Evolutionary conservation across 75 land plant species (phyloP).

Genomic region (Pinus taeda): DNA sequence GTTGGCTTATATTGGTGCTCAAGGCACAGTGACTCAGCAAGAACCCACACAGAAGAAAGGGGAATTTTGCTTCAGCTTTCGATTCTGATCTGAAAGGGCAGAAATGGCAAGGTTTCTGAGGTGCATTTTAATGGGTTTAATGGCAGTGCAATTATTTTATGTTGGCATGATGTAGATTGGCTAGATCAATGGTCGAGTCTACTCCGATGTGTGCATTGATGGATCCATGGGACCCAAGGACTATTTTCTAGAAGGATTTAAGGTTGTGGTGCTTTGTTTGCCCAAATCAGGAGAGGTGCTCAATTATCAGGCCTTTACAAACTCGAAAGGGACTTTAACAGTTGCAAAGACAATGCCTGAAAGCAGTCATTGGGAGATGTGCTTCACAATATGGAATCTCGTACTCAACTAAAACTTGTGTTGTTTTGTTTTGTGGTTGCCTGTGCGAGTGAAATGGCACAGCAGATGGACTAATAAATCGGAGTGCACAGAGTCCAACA

Average conservation of each 20-base stretch:
- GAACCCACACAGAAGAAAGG: no score
- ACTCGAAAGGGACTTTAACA: slow-evolving; percentile 53
- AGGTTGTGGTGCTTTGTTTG: slow-evolving; percentile 74
- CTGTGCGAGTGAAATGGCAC: no score
- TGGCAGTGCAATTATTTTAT: neutral
- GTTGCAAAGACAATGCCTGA: slow-evolving; percentile 83
- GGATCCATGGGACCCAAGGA: slow-evolving; percentile 68
- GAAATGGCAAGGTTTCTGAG: neutral
- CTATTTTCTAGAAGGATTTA: slow-evolving; percentile 51
- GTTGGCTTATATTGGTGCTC: no score
- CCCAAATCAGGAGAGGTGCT: slow-evolving; percentile 68
- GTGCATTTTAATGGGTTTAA: neutral
- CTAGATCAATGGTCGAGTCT: slow-evolving; percentile 51
- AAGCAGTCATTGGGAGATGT: slow-evolving; percentile 68
- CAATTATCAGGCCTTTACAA: slow-evolving; percentile 71
- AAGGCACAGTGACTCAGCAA: no score
- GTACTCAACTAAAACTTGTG: no score
- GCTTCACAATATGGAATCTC: slow-evolving; percentile 11
- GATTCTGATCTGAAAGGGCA: neutral
- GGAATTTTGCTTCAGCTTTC: no score
- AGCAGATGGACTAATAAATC: no score
- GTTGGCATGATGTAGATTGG: slow-evolving; percentile 43
- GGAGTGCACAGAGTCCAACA: no score
- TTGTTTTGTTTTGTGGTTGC: no score
- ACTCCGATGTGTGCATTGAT: slow-evolving; percentile 60